phyloP scores from a whole-genome alignment of 1,284 basidiomycete genomes.

The Trichosporon sp. region DNA sequence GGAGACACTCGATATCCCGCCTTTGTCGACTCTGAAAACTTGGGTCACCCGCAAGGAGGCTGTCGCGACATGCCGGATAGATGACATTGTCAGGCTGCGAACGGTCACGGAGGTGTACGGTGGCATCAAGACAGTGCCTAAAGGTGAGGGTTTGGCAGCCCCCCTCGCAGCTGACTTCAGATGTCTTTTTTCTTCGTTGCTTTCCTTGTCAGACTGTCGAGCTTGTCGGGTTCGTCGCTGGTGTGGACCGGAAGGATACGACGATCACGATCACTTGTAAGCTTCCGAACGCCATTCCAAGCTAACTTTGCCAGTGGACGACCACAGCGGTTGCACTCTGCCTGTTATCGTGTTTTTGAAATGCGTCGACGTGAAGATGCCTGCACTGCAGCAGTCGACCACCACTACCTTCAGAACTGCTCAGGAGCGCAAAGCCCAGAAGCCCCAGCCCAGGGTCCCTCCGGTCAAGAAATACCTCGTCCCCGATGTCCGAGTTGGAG shows the following conservation, averaged over 20 bases:
- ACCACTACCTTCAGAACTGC: background rate
- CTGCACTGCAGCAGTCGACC: background rate
- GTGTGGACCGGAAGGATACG: conserved; percentile 38
- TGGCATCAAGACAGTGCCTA: background rate
- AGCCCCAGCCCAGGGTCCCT: background rate
- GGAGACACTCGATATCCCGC: conserved; percentile 17
- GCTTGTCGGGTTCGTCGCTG: conserved; percentile 43
- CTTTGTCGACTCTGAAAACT: conserved; percentile 25
- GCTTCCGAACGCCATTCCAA: background rate
- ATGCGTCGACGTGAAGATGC: background rate
- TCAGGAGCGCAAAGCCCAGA: background rate
- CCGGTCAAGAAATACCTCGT: conserved; percentile 22
- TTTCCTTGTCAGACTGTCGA: conserved; percentile 41
- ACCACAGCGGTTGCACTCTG: background rate
- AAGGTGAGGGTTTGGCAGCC: conserved; percentile 10
- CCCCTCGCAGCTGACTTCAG: conserved; percentile 16
- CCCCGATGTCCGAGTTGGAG: conserved; percentile 40
- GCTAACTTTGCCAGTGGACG: background rate
- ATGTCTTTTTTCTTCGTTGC: conserved; percentile 36
- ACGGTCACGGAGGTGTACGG: conserved; percentile 12
- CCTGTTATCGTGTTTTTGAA: background rate
- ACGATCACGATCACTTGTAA: conserved; percentile 28
- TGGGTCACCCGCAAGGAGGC: conserved; percentile 29
- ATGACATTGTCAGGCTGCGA: conserved; percentile 32
- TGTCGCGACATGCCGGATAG: conserved; percentile 34